phyloP scores from a whole-genome alignment of 257 asterid genomes.

The Linderniella brevidens region DNA sequence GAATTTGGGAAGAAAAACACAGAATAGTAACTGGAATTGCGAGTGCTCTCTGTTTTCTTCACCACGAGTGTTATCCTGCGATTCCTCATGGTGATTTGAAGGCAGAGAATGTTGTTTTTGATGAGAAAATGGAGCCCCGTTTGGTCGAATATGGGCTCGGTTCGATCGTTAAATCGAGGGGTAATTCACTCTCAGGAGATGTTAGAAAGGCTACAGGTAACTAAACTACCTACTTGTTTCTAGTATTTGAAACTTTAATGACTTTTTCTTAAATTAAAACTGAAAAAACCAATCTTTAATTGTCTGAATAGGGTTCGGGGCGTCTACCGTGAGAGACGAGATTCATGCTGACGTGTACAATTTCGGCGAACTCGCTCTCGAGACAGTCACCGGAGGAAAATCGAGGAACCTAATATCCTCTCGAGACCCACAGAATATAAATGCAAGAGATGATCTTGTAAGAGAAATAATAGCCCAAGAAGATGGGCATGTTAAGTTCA shows the following conservation, averaged over 20 bases:
- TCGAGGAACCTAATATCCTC: constrained; percentile 15
- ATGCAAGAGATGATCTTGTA: constrained; percentile 30
- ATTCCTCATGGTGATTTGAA: constrained; percentile 73
- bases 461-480: constrained; percentile 32
- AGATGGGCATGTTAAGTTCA: constrained; percentile 22
- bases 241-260: background rate
- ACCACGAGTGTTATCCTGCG: constrained; percentile 65
- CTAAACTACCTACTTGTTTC: constrained; percentile 3
- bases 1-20: constrained; percentile 58
- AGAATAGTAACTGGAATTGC: constrained; percentile 49
- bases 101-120: constrained; percentile 47
- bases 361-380: constrained; percentile 58
- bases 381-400: constrained; percentile 44
- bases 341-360: constrained; percentile 45
- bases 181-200: constrained; percentile 13
- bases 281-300: background rate
- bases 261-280: background rate
- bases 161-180: constrained; percentile 21
- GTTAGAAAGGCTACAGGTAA: constrained; percentile 40
- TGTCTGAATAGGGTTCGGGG: constrained; percentile 21
- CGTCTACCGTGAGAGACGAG: constrained; percentile 36
- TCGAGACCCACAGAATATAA: constrained; percentile 8
- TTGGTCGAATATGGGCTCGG: constrained; percentile 59
- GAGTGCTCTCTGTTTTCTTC: constrained; percentile 61
- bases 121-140: constrained; percentile 81